Evolutionary conservation across 129 eudicot genomes (phyloP).

Genomic region (Gnaphalium uliginosum): DNA sequence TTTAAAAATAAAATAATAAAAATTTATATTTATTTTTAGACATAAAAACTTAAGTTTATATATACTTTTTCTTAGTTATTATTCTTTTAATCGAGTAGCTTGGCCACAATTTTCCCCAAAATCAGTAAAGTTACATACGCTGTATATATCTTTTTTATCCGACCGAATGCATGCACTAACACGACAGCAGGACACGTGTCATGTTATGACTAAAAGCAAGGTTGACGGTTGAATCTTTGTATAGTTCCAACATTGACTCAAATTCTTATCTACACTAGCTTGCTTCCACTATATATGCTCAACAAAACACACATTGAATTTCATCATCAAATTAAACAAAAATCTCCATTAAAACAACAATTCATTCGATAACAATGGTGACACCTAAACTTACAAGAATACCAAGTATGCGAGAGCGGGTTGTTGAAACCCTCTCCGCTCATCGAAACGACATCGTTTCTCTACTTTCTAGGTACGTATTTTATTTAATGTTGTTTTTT

Average conservation of each 20-base stretch:
- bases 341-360: too few species aligned
- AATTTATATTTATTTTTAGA: too few species aligned
- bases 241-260: not conserved
- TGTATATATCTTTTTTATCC: not conserved
- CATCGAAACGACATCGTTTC: conserved; percentile 82
- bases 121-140: too few species aligned
- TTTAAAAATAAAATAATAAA: too few species aligned
- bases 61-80: too few species aligned
- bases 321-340: not conserved
- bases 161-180: conserved; percentile 1
- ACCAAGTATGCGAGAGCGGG: conserved; percentile 86
- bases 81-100: too few species aligned
- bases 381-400: conserved; percentile 42
- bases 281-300: not conserved
- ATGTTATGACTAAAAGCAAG: not conserved
- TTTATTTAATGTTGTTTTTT: not conserved
- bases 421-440: conserved; percentile 71
- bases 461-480: conserved; percentile 78
- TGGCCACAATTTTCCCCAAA: too few species aligned
- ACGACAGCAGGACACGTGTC: conserved; percentile 7
- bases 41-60: too few species aligned
- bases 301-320: not conserved
- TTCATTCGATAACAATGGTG: conserved; percentile 48
- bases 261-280: not conserved
- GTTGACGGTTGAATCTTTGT: not conserved